These are phyloP conservation scores for Oryza officinalis DNA, from an alignment of 176 grass and related monocot species.

Conservation along the genomic window DNA sequence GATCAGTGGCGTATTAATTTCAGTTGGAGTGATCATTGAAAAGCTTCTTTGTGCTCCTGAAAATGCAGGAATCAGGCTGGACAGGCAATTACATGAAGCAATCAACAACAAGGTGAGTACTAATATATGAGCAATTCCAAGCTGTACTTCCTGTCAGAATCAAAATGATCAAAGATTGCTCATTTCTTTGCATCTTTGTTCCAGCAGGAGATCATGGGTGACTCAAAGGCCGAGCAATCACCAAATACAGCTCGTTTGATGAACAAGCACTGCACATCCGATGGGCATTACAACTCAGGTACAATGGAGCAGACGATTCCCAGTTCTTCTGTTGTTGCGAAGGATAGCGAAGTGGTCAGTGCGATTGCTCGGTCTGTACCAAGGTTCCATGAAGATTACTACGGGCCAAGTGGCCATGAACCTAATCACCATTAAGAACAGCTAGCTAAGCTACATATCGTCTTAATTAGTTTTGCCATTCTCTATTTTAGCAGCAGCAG, in stretches of 20 bases:
- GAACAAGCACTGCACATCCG: slow-evolving; percentile 27
- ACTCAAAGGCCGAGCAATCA: not conserved
- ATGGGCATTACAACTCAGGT: slow-evolving; percentile 55
- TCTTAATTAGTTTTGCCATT: not conserved
- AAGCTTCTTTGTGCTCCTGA: not conserved
- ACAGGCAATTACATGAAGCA: slow-evolving; percentile 36
- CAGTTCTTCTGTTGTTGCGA: slow-evolving; percentile 24
- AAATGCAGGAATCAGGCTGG: slow-evolving; percentile 65
- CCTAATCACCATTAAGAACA: slow-evolving; percentile 60
- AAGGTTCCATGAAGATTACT: slow-evolving; percentile 77
- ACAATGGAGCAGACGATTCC: slow-evolving; percentile 42
- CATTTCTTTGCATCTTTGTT: not conserved
- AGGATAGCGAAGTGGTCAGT: slow-evolving; percentile 45
- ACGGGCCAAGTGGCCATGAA: slow-evolving; percentile 41
- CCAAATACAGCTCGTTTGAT: not conserved
- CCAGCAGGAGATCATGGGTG: slow-evolving; percentile 9
- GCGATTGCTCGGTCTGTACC: slow-evolving; percentile 19
- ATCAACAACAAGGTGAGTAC: slow-evolving; percentile 42
- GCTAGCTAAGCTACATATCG: not conserved
- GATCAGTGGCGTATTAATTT: not conserved
- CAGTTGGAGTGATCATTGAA: slow-evolving; percentile 8
- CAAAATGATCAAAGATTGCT: slow-evolving; percentile 8
- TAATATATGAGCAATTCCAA: not conserved
- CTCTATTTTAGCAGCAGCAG: not conserved
- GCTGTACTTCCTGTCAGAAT: not conserved